Percentiles rank a stretch among this genome's conserved stretches.
Conservation (phyloP, 129 eudicot species). For the Tagetes patula region DNA sequence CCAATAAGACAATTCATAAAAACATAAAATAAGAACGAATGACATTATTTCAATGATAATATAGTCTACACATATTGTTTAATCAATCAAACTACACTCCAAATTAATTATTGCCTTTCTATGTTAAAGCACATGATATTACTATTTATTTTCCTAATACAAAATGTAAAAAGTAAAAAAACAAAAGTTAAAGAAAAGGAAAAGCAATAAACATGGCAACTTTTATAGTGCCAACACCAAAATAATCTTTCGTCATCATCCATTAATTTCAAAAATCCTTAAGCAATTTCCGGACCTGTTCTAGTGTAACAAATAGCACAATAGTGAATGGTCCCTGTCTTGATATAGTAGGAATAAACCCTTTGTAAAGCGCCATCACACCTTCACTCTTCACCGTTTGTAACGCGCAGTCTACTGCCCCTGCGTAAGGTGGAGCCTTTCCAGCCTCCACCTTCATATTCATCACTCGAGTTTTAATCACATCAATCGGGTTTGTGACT, state of each 20-base stretch:
- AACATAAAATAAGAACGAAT: background rate
- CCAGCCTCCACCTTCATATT: constrained; percentile 79
- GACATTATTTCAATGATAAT: background rate
- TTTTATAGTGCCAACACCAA: background rate
- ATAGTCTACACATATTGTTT: background rate
- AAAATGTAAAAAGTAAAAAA: background rate
- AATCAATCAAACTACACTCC: background rate
- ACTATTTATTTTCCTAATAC: constrained; percentile 2
- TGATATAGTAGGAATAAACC: constrained; percentile 82
- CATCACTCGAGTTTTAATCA: constrained; percentile 84
- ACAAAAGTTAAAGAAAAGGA: background rate
- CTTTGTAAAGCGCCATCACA: constrained; percentile 75
- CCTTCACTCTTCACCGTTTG: constrained; percentile 66
- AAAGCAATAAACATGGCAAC: constrained; percentile 2
- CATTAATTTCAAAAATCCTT: constrained; percentile 59
- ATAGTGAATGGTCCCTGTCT: constrained; percentile 92
- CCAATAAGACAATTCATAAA: background rate
- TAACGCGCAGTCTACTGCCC: constrained; percentile 70
- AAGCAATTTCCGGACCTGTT: constrained; percentile 77
- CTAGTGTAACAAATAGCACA: constrained; percentile 86
- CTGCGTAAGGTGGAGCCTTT: constrained; percentile 54
- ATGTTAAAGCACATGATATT: background rate
- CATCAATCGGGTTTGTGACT: constrained; percentile 82
- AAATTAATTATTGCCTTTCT: background rate
- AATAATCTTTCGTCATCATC: constrained; percentile 40